These are phyloP conservation scores for Candida ponderosae DNA, from an alignment of 805 yeast species.

Conservation along the genomic window DNA sequence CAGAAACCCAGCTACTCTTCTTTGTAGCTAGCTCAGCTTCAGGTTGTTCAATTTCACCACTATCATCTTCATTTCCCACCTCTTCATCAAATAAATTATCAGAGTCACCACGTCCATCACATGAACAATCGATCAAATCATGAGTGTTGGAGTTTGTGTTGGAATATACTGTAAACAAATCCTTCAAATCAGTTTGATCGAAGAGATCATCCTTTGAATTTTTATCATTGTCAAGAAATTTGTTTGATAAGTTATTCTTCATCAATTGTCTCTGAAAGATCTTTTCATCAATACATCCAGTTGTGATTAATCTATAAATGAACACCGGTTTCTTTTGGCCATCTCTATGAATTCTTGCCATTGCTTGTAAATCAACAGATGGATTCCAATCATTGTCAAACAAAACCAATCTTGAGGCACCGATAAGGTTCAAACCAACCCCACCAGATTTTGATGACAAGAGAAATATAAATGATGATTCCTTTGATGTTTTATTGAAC, in stretches of 20 bases:
- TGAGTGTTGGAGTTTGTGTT: conserved; percentile 63
- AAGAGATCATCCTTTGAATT: conserved; percentile 58
- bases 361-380: conserved; percentile 83
- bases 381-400: conserved; percentile 99
- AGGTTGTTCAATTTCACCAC: conserved; percentile 17
- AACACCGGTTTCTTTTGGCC: conserved; percentile 78
- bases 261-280: conserved; percentile 86
- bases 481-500: conserved; percentile 47
- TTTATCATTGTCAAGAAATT: conserved; percentile 15
- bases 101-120: conserved; percentile 52
- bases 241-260: conserved; percentile 62
- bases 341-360: conserved; percentile 93
- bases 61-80: conserved; percentile 9
- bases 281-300: conserved; percentile 92
- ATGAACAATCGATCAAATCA: conserved; percentile 60
- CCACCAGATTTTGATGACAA: conserved; percentile 93
- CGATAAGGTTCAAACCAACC: conserved; percentile 80
- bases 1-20: conserved; percentile 41
- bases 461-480: conserved; percentile 52
- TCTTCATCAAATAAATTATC: conserved; percentile 13
- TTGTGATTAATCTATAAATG: conserved; percentile 75
- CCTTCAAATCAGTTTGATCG: conserved; percentile 58
- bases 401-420: conserved; percentile 68
- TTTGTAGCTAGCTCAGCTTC: conserved; percentile 9
- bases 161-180: conserved; percentile 55